Percentiles rank a stretch among this genome's conserved stretches.
Conservation (phyloP, 225 moss, liverwort and hornwort genomes). For the Pleurozium schreberi region DNA sequence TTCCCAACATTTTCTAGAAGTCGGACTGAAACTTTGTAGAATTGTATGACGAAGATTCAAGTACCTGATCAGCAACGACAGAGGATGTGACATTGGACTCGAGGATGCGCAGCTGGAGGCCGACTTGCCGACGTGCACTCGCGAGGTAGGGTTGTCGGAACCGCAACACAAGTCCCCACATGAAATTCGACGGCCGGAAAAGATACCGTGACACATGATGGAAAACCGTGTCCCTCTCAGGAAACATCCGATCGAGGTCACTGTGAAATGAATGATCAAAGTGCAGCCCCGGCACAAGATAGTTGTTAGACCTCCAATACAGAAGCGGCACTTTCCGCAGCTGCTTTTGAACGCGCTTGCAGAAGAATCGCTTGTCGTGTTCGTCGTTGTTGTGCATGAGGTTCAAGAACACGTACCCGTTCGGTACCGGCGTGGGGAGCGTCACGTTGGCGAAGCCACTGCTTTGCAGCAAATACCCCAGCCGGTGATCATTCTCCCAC, state of each 20-base stretch:
- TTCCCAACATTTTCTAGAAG: neutral
- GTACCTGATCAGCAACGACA: slow-evolving; percentile 49
- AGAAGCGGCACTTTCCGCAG: slow-evolving; percentile 38
- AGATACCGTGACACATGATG: slow-evolving; percentile 63
- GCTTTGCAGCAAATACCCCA: slow-evolving; percentile 31
- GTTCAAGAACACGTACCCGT: slow-evolving; percentile 50
- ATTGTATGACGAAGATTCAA: neutral
- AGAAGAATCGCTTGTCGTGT: slow-evolving; percentile 62
- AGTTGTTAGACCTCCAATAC: slow-evolving; percentile 58
- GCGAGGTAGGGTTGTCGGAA: slow-evolving; percentile 51
- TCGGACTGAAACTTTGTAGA: neutral
- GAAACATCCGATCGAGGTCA: slow-evolving; percentile 62
- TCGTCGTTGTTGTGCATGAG: slow-evolving; percentile 59
- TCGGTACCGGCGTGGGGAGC: neutral
- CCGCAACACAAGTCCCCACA: slow-evolving; percentile 56
- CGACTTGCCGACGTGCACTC: slow-evolving; percentile 44
- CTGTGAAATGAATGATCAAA: slow-evolving; percentile 33
- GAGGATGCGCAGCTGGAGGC: slow-evolving; percentile 69
- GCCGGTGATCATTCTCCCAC: slow-evolving; percentile 44
- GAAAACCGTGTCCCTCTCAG: slow-evolving; percentile 42
- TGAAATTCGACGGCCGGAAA: slow-evolving; percentile 60
- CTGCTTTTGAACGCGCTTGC: slow-evolving; percentile 47
- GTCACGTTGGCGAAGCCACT: slow-evolving; percentile 15
- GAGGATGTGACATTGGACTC: slow-evolving; percentile 30
- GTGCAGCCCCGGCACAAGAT: slow-evolving; percentile 65